Evolutionary conservation across 495 filamentous ascomycete species (phyloP).

Genomic region (Filosporella fistucella): DNA sequence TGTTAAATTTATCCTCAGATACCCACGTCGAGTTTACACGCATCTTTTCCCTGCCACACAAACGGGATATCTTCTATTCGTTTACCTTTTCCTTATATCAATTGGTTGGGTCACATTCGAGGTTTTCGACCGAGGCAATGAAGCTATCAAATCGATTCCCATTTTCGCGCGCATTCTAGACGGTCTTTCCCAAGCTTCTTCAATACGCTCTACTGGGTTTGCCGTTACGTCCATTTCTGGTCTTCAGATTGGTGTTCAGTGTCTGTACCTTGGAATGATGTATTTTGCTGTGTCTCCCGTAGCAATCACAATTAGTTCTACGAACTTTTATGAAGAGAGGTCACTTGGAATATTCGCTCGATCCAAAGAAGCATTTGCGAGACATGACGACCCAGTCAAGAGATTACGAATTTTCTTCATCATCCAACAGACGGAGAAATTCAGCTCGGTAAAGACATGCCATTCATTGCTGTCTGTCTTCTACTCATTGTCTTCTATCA

Average conservation of each 20-base stretch:
- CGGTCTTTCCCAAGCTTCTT: slow-evolving; percentile 78
- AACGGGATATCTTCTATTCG: slow-evolving; percentile 88
- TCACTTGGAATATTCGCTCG: slow-evolving; percentile 72
- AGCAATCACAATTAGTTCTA: slow-evolving; percentile 83
- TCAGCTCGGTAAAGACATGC: slow-evolving; percentile 88
- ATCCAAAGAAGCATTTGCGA: not conserved
- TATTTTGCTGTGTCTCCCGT: slow-evolving; percentile 95
- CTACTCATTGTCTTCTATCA: slow-evolving; percentile 85
- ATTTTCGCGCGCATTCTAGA: slow-evolving; percentile 70
- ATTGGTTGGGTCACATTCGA: slow-evolving; percentile 84
- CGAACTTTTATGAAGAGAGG: slow-evolving; percentile 94
- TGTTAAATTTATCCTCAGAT: slow-evolving; percentile 80
- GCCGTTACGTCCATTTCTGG: slow-evolving; percentile 65
- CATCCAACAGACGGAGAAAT: slow-evolving; percentile 76
- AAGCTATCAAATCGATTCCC: slow-evolving; percentile 52
- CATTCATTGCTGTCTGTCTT: slow-evolving; percentile 82
- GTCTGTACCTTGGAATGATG: slow-evolving; percentile 97
- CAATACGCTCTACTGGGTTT: slow-evolving; percentile 83
- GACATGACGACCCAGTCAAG: slow-evolving; percentile 29
- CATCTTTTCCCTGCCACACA: slow-evolving; percentile 80
- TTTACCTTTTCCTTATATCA: slow-evolving; percentile 73
- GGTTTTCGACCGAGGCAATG: slow-evolving; percentile 71
- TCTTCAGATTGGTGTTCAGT: slow-evolving; percentile 83
- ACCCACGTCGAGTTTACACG: slow-evolving; percentile 91
- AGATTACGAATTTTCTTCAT: slow-evolving; percentile 69